Conservation (phyloP, 2,329 filamentous ascomycete species). For the Beauveria medogensis region DNA sequence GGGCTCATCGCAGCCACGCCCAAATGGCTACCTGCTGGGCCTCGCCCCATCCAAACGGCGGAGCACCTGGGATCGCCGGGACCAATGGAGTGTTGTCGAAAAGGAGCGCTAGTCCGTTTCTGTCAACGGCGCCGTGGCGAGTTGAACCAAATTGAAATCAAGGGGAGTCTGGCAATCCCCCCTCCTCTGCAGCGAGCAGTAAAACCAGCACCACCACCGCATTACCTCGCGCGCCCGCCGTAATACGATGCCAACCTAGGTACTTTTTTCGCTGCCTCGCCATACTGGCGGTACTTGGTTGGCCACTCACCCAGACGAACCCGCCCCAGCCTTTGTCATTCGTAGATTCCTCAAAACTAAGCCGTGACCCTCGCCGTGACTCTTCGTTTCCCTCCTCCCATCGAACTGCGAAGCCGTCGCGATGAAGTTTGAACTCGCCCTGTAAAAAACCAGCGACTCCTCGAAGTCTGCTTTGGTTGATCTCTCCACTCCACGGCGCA, state of each 20-base stretch:
- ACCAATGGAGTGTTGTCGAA: neutral
- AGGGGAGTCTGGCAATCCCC: conserved; percentile 8
- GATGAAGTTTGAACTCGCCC: conserved; percentile 45
- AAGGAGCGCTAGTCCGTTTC: neutral
- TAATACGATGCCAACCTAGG: neutral
- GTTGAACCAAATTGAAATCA: conserved; percentile 8
- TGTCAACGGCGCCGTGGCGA: neutral
- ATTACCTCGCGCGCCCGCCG: neutral
- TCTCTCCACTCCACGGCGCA: conserved; percentile 32
- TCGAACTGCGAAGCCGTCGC: conserved; percentile 42
- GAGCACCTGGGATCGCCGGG: neutral
- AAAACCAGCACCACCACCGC: neutral
- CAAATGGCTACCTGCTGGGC: neutral
- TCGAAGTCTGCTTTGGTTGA: conserved; percentile 44
- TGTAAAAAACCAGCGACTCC: conserved; percentile 46
- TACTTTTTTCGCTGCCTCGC: neutral
- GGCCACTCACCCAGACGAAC: neutral
- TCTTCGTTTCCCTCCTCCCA: conserved; percentile 28
- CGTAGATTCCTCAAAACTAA: conserved; percentile 26
- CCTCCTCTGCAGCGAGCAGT: neutral
- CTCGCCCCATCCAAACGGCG: neutral
- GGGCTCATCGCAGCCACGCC: conserved; percentile 1
- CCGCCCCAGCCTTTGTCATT: conserved; percentile 16
- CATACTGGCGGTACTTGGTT: neutral
- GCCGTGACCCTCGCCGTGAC: conserved; percentile 23